Evolutionary conservation across 768 basidiomycete genomes (phyloP).

Genomic region (Mrakia frigida): DNA sequence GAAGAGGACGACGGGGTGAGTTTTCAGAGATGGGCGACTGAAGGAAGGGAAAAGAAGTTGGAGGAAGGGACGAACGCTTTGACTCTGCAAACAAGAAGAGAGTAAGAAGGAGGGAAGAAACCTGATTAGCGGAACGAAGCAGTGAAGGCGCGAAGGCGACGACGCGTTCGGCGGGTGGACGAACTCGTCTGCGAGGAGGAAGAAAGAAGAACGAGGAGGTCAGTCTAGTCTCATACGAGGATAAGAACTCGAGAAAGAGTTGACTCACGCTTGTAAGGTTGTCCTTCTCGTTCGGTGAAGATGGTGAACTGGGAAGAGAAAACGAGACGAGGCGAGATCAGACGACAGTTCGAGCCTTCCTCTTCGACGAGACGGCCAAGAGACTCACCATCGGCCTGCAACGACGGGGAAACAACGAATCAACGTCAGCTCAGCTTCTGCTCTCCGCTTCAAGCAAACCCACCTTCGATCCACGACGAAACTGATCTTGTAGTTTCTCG

Average conservation of each 20-base stretch:
- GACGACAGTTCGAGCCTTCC: neutral
- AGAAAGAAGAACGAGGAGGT: neutral
- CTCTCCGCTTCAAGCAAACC: too few species aligned
- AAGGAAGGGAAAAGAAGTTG: neutral
- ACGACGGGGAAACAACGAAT: too few species aligned
- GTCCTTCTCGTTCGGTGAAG: conserved; percentile 55
- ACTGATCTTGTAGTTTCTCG: conserved; percentile 46
- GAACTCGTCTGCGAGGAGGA: neutral
- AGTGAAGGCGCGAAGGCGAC: neutral
- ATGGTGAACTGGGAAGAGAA: conserved; percentile 1
- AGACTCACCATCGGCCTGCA: conserved; percentile 60
- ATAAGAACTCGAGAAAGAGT: neutral
- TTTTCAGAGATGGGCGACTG: neutral
- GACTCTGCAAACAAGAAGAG: neutral
- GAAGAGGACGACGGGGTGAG: neutral
- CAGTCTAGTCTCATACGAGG: neutral
- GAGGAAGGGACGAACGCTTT: neutral
- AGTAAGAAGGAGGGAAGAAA: neutral
- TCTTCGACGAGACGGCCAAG: too few species aligned
- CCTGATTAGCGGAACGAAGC: too few species aligned
- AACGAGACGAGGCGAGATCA: too few species aligned
- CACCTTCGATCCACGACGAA: conserved; percentile 62
- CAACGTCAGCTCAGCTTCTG: too few species aligned
- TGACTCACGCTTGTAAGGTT: conserved; percentile 73
- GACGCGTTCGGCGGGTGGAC: neutral